Percentiles rank a stretch among this genome's conserved stretches.
Conservation (phyloP, 176 grass and related monocot genomes). For the Carex kokanica region DNA sequence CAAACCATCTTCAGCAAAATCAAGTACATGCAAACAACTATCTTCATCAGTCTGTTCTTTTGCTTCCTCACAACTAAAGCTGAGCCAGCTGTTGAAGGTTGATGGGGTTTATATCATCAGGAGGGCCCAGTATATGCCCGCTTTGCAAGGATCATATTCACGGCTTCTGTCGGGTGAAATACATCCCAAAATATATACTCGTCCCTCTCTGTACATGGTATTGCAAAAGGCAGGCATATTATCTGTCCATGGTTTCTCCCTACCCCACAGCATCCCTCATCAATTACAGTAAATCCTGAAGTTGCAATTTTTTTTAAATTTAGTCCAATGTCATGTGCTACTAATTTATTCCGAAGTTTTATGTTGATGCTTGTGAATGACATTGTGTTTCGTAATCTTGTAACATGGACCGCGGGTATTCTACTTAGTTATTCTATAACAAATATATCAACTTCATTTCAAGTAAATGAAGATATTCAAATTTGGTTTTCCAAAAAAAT, state of each 20-base stretch:
- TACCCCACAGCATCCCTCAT: slow-evolving; percentile 39
- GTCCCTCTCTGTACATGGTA: slow-evolving; percentile 9
- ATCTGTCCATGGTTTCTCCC: no score
- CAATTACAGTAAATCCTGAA: slow-evolving; percentile 30
- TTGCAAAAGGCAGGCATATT: no score
- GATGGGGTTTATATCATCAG: slow-evolving; percentile 34
- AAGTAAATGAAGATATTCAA: background rate
- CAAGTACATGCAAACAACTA: background rate
- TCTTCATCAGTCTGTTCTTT: background rate
- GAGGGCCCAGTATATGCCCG: background rate
- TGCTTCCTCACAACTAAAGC: slow-evolving; percentile 19
- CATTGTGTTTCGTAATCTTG: background rate
- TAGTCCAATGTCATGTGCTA: background rate
- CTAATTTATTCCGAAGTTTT: background rate
- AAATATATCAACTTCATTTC: background rate
- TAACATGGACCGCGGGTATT: background rate
- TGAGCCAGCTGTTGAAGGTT: slow-evolving; percentile 25
- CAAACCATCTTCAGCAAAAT: background rate
- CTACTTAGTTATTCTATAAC: background rate
- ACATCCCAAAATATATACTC: slow-evolving; percentile 45
- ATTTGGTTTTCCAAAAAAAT: background rate
- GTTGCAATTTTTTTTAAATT: background rate
- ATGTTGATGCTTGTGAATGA: background rate
- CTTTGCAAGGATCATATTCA: slow-evolving; percentile 34
- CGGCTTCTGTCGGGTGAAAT: slow-evolving; percentile 38